Evolutionary conservation across 1,139 yeast genomes (phyloP).

Genomic region (Saccharomyces uvarum): DNA sequence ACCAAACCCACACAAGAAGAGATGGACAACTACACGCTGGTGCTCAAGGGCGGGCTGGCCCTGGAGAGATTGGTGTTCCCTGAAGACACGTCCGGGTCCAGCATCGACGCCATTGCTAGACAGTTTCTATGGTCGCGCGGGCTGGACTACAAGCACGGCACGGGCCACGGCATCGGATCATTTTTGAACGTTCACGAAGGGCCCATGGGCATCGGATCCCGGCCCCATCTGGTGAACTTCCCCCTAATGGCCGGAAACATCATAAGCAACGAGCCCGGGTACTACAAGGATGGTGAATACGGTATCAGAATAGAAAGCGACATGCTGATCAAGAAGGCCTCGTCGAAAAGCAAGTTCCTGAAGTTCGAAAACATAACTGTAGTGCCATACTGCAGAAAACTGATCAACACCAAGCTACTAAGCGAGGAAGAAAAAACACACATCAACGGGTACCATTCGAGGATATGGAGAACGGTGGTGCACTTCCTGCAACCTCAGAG

Average conservation of each 20-base stretch:
- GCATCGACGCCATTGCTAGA: slow-evolving; percentile 82
- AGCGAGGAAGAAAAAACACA: slow-evolving; percentile 54
- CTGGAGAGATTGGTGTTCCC: slow-evolving; percentile 76
- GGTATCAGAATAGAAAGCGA: slow-evolving; percentile 91
- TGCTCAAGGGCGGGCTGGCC: slow-evolving; percentile 85
- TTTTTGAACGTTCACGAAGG: slow-evolving; percentile 94
- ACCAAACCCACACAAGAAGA: slow-evolving; percentile 63
- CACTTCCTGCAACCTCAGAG: slow-evolving; percentile 44
- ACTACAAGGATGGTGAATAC: slow-evolving; percentile 82
- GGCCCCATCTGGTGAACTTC: slow-evolving; percentile 33
- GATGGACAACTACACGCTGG: slow-evolving; percentile 71
- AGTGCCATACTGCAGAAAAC: slow-evolving; percentile 76
- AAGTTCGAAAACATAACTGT: slow-evolving; percentile 79
- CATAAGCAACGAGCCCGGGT: slow-evolving; percentile 93
- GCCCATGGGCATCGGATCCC: slow-evolving; percentile 84
- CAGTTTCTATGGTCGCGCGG: slow-evolving; percentile 83
- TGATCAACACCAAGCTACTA: slow-evolving; percentile 55
- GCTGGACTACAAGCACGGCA: slow-evolving; percentile 90
- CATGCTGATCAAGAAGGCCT: slow-evolving; percentile 44
- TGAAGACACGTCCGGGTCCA: slow-evolving; percentile 74
- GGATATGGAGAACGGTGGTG: slow-evolving; percentile 51
- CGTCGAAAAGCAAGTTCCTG: slow-evolving; percentile 47
- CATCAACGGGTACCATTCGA: slow-evolving; percentile 61
- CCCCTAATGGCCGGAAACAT: slow-evolving; percentile 54
- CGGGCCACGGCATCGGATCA: slow-evolving; percentile 96